phyloP scores from a whole-genome alignment of 2,329 filamentous ascomycete genomes.

The Arthrobotrys entomopaga region DNA sequence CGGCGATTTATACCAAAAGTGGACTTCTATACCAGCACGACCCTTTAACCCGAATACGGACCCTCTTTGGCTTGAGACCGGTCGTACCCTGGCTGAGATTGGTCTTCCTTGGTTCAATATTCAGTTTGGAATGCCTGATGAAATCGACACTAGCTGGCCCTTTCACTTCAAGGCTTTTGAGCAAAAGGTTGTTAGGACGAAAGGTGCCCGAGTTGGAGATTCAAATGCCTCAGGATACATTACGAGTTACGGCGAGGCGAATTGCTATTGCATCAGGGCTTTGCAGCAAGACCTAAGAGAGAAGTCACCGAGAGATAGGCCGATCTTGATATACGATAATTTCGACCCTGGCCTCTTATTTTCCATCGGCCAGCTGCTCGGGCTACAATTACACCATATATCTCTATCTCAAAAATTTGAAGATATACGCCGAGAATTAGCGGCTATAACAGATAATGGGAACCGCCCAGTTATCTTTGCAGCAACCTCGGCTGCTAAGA shows the following conservation, averaged over 20 bases:
- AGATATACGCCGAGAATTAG: no score
- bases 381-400: constrained; percentile 16
- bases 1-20: constrained; percentile 1
- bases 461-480: constrained; percentile 33
- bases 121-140: constrained; percentile 29
- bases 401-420: constrained; percentile 1
- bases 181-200: constrained; percentile 11
- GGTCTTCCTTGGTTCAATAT: constrained; percentile 44
- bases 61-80: constrained; percentile 28
- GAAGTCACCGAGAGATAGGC: background rate
- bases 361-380: constrained; percentile 16
- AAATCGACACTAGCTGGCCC: constrained; percentile 38
- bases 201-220: constrained; percentile 26
- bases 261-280: constrained; percentile 47
- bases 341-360: constrained; percentile 12
- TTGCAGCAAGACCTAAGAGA: constrained; percentile 35
- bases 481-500: constrained; percentile 8
- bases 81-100: constrained; percentile 2
- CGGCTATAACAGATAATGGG: background rate
- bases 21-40: background rate
- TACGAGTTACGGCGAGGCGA: constrained; percentile 17
- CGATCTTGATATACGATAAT: constrained; percentile 31
- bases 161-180: constrained; percentile 45
- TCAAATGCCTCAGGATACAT: constrained; percentile 28
- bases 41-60: constrained; percentile 36